Conservation (phyloP, 345 rosid genomes). For the Orychophragmus violaceus region DNA sequence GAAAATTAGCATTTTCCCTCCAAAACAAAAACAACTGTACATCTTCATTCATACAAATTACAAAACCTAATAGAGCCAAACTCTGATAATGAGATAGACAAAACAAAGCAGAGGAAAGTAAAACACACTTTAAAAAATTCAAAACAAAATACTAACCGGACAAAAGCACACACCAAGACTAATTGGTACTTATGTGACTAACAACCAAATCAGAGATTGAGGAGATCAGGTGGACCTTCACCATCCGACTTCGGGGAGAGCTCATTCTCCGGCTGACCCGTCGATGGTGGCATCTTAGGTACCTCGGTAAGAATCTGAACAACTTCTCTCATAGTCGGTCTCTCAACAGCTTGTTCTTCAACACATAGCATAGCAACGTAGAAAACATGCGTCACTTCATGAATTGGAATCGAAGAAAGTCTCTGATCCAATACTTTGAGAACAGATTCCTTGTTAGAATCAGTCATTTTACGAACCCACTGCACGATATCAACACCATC, state of each 20-base stretch:
- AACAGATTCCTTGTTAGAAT: constrained; percentile 73
- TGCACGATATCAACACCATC: constrained; percentile 96
- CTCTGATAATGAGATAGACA: neutral
- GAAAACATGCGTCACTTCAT: constrained; percentile 82
- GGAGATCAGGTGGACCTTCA: constrained; percentile 60
- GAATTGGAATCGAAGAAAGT: constrained; percentile 68
- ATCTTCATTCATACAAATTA: constrained; percentile 19
- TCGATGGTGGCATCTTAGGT: constrained; percentile 60
- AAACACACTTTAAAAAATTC: constrained; percentile 34
- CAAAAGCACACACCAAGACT: neutral
- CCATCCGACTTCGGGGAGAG: constrained; percentile 30
- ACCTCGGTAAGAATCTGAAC: constrained; percentile 84
- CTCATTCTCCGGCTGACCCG: constrained; percentile 27
- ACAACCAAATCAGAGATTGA: constrained; percentile 47
- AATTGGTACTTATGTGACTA: neutral
- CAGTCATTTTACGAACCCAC: constrained; percentile 81
- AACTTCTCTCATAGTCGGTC: constrained; percentile 92
- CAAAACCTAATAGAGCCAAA: constrained; percentile 32
- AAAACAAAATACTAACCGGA: constrained; percentile 14
- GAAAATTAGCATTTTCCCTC: too few relatives aligned
- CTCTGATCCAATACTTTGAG: constrained; percentile 71
- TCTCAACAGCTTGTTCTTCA: constrained; percentile 86
- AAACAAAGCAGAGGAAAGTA: constrained; percentile 17
- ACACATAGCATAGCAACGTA: constrained; percentile 90
- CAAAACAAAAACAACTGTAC: constrained; percentile 58